phyloP scores from a whole-genome alignment of 768 basidiomycete genomes.

The Trichaptum fuscoviolaceum region DNA sequence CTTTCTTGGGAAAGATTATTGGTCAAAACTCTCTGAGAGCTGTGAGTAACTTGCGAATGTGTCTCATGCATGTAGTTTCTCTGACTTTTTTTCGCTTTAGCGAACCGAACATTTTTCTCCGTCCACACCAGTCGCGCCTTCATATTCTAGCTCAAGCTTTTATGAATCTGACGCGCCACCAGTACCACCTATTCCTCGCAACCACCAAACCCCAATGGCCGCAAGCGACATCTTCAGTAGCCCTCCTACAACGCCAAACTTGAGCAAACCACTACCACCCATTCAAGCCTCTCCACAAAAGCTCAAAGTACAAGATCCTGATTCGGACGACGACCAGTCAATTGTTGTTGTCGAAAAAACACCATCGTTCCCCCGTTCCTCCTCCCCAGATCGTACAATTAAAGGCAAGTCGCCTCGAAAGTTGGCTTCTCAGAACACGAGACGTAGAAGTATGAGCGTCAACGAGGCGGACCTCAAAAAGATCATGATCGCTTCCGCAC shows the following conservation, averaged over 20 bases:
- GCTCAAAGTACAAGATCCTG: conserved; percentile 33
- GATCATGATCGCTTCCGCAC: conserved; percentile 31
- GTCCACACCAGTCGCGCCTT: conserved; percentile 19
- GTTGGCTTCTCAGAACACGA: conserved; percentile 30
- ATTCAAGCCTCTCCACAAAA: conserved; percentile 33
- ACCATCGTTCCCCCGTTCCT: conserved; percentile 19
- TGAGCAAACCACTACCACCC: conserved; percentile 61
- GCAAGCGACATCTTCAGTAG: conserved; percentile 48
- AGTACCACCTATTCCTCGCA: conserved; percentile 45
- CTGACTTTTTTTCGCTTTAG: not conserved
- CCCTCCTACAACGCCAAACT: conserved; percentile 27
- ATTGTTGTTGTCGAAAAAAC: conserved; percentile 52
- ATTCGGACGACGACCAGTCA: conserved; percentile 45
- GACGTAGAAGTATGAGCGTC: conserved; percentile 71
- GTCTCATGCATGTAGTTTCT: not conserved
- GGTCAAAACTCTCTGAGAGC: conserved; percentile 67
- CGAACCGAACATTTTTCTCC: conserved; percentile 4
- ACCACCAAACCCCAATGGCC: conserved; percentile 33
- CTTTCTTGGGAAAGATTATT: conserved; percentile 75
- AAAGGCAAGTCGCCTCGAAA: conserved; percentile 28
- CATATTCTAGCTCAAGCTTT: conserved; percentile 26
- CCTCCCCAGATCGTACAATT: conserved; percentile 20
- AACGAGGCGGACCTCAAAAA: conserved; percentile 57
- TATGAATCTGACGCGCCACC: conserved; percentile 33
- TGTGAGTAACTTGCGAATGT: conserved; percentile 33